phyloP scores from a whole-genome alignment of 176 grass and related monocot genomes.

The Chloris gayana region DNA sequence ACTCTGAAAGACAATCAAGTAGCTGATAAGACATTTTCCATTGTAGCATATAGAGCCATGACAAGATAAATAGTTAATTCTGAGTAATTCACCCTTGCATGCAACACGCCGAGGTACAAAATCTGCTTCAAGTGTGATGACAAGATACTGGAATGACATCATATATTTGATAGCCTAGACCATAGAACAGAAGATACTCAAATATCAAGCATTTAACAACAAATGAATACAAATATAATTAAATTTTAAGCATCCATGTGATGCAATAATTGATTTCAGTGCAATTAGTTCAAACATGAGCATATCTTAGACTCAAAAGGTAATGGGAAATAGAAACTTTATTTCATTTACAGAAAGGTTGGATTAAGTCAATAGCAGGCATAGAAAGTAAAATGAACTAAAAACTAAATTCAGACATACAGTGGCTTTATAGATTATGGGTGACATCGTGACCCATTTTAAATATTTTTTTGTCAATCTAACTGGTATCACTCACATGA shows the following conservation, averaged over 20 bases:
- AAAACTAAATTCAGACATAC: not conserved
- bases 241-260: not conserved
- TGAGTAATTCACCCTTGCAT: constrained; percentile 69
- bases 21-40: constrained; percentile 24
- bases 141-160: constrained; percentile 79
- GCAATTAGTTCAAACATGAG: not conserved
- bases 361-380: not conserved
- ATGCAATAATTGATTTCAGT: constrained; percentile 9
- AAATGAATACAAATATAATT: not conserved
- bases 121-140: constrained; percentile 77
- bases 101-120: constrained; percentile 62
- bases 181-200: constrained; percentile 34
- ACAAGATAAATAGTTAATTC: constrained; percentile 20
- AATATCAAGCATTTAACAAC: constrained; percentile 20
- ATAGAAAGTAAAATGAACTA: not conserved
- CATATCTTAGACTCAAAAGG: constrained; percentile 23
- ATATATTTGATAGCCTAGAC: constrained; percentile 67
- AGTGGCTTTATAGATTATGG: not conserved
- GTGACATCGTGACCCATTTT: not conserved
- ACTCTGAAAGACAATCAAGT: constrained; percentile 62
- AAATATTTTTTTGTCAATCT: constrained; percentile 1
- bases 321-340: constrained; percentile 5
- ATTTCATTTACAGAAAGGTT: not conserved
- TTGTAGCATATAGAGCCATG: constrained; percentile 14
- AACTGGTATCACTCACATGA: not conserved